A percentile compares a stretch with the other conserved stretches of the same genome.
These are phyloP conservation scores for Galerina marginata DNA, from an alignment of 768 basidiomycete species.

Conservation along the genomic window DNA sequence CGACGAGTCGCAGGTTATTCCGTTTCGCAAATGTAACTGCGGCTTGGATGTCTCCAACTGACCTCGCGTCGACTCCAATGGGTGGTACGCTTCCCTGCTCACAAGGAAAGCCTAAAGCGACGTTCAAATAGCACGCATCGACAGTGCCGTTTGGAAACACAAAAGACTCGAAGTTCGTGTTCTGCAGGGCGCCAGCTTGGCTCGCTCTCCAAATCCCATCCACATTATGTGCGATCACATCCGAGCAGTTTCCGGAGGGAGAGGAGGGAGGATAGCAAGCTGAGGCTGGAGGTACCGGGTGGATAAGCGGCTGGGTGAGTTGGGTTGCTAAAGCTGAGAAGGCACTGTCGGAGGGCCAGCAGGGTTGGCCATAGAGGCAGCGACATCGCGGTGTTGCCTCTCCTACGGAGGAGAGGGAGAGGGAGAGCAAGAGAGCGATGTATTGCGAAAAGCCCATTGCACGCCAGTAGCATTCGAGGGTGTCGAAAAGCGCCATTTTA, in stretches of 20 bases:
- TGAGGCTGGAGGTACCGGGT: constrained; percentile 44
- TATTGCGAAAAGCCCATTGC: not conserved
- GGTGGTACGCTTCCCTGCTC: constrained; percentile 49
- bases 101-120: constrained; percentile 43
- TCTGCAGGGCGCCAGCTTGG: constrained; percentile 46
- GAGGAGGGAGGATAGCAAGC: constrained; percentile 44
- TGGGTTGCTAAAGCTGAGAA: constrained; percentile 39
- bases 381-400: constrained; percentile 29
- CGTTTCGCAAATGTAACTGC: constrained; percentile 41
- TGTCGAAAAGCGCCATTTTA: too few species aligned
- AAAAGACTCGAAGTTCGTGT: constrained; percentile 33
- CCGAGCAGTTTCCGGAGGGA: constrained; percentile 45
- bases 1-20: constrained; percentile 41
- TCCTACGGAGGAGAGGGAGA: not conserved
- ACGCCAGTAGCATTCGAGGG: too few species aligned
- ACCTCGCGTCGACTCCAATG: constrained; percentile 45
- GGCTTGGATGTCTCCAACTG: constrained; percentile 42
- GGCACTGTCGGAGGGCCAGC: constrained; percentile 45
- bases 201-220: constrained; percentile 47
- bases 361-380: constrained; percentile 45
- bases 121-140: constrained; percentile 56
- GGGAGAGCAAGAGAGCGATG: not conserved
- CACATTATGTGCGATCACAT: constrained; percentile 28
- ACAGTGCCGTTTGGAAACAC: constrained; percentile 50
- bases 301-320: constrained; percentile 50